phyloP scores from a whole-genome alignment of 805 yeast genomes.

The Metschnikowia noctiluminum region DNA sequence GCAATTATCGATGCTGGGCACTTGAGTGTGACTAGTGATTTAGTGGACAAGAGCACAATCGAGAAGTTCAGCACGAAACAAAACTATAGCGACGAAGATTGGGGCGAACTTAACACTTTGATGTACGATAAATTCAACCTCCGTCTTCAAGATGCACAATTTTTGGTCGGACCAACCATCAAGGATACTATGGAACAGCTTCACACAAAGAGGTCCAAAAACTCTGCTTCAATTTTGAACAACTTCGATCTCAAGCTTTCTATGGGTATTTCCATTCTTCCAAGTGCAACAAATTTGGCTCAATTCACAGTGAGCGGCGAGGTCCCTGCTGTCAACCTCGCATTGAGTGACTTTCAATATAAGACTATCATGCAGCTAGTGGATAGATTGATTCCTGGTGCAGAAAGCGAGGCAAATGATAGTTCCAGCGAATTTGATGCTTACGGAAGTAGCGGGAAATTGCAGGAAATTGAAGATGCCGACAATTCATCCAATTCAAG shows the following conservation, averaged over 20 bases:
- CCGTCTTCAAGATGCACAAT: conserved; percentile 78
- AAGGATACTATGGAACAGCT: conserved; percentile 73
- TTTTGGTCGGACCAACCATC: conserved; percentile 80
- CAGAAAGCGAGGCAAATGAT: conserved; percentile 31
- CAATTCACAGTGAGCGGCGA: conserved; percentile 70
- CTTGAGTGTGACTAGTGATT: conserved; percentile 75
- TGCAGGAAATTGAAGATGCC: conserved; percentile 21
- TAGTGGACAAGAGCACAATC: conserved; percentile 66
- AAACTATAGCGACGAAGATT: conserved; percentile 61
- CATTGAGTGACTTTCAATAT: conserved; percentile 86
- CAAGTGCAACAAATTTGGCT: conserved; percentile 72
- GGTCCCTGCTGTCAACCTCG: conserved; percentile 67
- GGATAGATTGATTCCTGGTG: conserved; percentile 61
- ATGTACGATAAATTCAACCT: conserved; percentile 89
- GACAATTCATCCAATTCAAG: conserved; percentile 9
- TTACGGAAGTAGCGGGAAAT: conserved; percentile 19
- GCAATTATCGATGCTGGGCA: conserved; percentile 95
- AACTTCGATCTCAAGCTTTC: conserved; percentile 69
- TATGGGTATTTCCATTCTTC: conserved; percentile 81
- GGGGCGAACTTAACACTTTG: conserved; percentile 67
- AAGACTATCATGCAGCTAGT: conserved; percentile 79
- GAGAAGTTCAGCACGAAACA: conserved; percentile 65
- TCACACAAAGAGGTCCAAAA: conserved; percentile 40
- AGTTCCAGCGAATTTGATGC: conserved; percentile 35
- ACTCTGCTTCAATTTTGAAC: conserved; percentile 66